Conservation (phyloP, 495 filamentous ascomycete genomes). For the Melanomma pulvis-pyrius region DNA sequence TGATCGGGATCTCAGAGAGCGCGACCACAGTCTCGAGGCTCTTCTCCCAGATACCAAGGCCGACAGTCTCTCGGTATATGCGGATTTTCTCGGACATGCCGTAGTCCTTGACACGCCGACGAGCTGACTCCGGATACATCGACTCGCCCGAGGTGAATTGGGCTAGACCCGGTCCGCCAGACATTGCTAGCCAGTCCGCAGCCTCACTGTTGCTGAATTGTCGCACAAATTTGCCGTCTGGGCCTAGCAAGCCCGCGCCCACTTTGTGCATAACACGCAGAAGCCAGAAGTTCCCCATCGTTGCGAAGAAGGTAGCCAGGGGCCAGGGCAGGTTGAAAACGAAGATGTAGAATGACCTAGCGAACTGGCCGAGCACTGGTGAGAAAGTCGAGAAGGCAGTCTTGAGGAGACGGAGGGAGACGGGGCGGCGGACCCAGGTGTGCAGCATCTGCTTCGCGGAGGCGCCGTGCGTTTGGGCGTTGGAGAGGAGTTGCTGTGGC, state of each 20-base stretch:
- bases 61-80: constrained; percentile 55
- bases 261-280: constrained; percentile 45
- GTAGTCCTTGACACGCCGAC: constrained; percentile 8
- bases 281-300: constrained; percentile 51
- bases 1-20: constrained; percentile 47
- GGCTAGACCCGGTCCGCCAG: constrained; percentile 25
- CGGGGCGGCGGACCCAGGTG: constrained; percentile 49
- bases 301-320: constrained; percentile 47
- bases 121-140: constrained; percentile 39
- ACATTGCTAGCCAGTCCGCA: constrained; percentile 28
- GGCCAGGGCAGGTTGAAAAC: constrained; percentile 51
- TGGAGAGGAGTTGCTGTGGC: constrained; percentile 28
- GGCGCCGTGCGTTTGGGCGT: constrained; percentile 33
- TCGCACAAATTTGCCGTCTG: constrained; percentile 42
- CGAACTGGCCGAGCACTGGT: constrained; percentile 50
- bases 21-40: constrained; percentile 52
- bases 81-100: constrained; percentile 48
- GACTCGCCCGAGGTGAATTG: background rate
- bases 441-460: constrained; percentile 54
- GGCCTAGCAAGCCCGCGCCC: constrained; percentile 39
- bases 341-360: constrained; percentile 56
- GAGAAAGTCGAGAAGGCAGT: constrained; percentile 48
- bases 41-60: constrained; percentile 50
- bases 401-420: constrained; percentile 46
- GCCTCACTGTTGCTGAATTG: background rate